These are phyloP conservation scores for Pinus tabuliformis DNA, from an alignment of 75 land plant genomes.

Conservation along the genomic window DNA sequence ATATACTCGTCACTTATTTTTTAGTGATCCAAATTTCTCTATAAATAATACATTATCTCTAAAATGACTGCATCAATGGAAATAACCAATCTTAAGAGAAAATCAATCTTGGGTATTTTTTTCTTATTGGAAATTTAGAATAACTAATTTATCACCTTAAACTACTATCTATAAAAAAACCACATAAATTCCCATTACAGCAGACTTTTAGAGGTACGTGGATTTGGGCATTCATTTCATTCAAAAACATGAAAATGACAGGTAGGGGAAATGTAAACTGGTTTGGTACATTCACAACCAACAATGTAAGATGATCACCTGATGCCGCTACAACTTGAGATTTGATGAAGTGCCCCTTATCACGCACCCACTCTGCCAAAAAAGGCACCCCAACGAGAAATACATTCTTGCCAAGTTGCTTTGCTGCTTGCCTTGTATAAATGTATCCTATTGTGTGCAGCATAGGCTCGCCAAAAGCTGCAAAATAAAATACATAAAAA, in stretches of 20 bases:
- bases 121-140: neutral
- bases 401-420: slow-evolving; percentile 73
- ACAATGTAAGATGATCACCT: slow-evolving; percentile 28
- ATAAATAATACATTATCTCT: neutral
- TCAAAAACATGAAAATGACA: neutral
- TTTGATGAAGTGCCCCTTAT: slow-evolving; percentile 83
- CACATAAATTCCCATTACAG: neutral
- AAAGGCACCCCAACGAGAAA: slow-evolving; percentile 75
- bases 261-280: neutral
- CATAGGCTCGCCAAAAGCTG: slow-evolving; percentile 95
- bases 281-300: neutral
- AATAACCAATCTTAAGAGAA: neutral
- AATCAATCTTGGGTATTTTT: neutral
- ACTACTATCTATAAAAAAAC: neutral
- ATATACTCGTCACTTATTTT: neutral
- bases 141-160: neutral
- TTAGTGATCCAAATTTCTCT: neutral
- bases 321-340: slow-evolving; percentile 87
- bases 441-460: slow-evolving; percentile 92
- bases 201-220: neutral
- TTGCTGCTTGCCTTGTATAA: slow-evolving; percentile 82
- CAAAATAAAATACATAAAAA: neutral
- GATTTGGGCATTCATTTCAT: no score
- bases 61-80: neutral
- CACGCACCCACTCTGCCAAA: slow-evolving; percentile 87